These are phyloP conservation scores for Grigorovia yakushimaensis DNA, from an alignment of 805 yeast species.

Conservation along the genomic window DNA sequence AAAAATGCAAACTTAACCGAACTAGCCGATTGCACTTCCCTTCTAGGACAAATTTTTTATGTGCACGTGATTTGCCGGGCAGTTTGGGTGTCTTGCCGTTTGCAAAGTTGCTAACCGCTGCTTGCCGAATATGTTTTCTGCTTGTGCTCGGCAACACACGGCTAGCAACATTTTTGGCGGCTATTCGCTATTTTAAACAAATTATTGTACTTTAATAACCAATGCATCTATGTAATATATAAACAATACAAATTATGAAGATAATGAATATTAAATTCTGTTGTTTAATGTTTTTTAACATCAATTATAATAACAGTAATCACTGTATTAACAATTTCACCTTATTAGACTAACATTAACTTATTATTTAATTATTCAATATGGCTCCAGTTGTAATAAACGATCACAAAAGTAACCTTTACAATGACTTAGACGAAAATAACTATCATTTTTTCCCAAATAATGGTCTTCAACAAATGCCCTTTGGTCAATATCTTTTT, in stretches of 20 bases:
- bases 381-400: not conserved
- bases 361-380: not conserved
- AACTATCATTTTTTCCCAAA: not conserved
- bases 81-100: not conserved
- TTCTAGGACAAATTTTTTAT: not conserved
- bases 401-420: not conserved
- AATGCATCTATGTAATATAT: too few species aligned
- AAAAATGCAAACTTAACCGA: too few species aligned
- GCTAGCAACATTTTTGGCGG: not conserved
- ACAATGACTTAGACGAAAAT: not conserved
- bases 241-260: too few species aligned
- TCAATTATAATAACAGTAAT: too few species aligned
- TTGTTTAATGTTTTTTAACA: too few species aligned
- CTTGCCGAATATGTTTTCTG: not conserved
- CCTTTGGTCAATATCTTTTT: conserved; percentile 60
- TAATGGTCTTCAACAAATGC: conserved; percentile 19
- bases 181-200: not conserved
- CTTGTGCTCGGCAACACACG: not conserved
- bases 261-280: too few species aligned
- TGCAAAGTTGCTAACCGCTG: not conserved
- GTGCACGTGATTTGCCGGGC: not conserved
- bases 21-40: not conserved
- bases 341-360: not conserved
- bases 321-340: not conserved
- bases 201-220: not conserved